These are phyloP conservation scores for Rhodotorula sp. DNA, from an alignment of 1,284 basidiomycete species.

Conservation along the genomic window DNA sequence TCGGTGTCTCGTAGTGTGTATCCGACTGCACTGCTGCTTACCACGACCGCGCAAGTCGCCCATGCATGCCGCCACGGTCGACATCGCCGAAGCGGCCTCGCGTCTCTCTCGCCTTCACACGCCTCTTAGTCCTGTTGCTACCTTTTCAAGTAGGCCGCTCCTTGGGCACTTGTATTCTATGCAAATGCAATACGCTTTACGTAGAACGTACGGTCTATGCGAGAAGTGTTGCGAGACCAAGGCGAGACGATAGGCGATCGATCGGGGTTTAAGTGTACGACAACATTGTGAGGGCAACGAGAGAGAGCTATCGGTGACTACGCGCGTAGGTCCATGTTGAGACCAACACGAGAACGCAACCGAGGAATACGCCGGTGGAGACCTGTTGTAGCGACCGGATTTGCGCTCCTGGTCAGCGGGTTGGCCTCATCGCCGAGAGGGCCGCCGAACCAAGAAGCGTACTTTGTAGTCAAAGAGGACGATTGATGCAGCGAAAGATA, in stretches of 20 bases:
- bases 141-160: too few relatives aligned
- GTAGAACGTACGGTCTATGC: too few relatives aligned
- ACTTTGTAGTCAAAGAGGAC: slow-evolving; percentile 35
- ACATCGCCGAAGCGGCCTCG: not conserved
- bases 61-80: not conserved
- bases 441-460: not conserved
- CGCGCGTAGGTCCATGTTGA: slow-evolving; percentile 29
- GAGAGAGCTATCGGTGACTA: not conserved
- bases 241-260: too few relatives aligned
- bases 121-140: not conserved
- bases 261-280: not conserved
- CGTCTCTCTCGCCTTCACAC: not conserved
- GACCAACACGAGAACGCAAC: slow-evolving; percentile 24
- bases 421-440: not conserved
- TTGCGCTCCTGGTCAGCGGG: not conserved
- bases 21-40: too few relatives aligned
- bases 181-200: too few relatives aligned
- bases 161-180: too few relatives aligned
- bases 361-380: slow-evolving; percentile 24
- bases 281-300: not conserved
- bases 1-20: too few relatives aligned
- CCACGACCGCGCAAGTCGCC: too few relatives aligned
- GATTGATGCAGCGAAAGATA: slow-evolving; percentile 45
- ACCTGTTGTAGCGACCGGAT: not conserved
- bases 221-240: too few relatives aligned